Evolutionary conservation across 805 yeast species (phyloP).

Genomic region (Maudiozyma pseudohumilis): DNA sequence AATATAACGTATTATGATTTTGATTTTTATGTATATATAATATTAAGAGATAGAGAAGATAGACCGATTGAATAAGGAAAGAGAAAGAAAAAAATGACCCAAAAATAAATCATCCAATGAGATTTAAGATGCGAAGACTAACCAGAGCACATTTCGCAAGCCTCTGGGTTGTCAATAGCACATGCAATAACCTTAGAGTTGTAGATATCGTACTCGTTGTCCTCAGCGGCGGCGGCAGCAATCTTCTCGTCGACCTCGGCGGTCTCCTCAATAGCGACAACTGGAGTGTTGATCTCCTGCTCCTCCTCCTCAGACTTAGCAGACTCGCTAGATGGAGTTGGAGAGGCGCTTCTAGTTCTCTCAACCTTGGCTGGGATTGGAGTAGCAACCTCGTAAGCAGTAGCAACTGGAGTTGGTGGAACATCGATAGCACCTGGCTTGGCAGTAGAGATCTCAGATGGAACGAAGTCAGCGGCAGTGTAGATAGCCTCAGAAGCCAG

Average conservation of each 20-base stretch:
- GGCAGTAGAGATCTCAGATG: constrained; percentile 10
- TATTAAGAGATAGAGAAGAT: no score
- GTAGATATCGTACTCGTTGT: constrained; percentile 67
- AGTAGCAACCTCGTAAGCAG: constrained; percentile 5
- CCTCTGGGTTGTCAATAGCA: constrained; percentile 92
- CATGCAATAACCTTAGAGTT: constrained; percentile 92
- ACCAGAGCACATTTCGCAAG: constrained; percentile 99
- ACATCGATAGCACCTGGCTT: constrained; percentile 5
- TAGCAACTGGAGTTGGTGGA: constrained; percentile 1
- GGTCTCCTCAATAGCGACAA: constrained; percentile 15
- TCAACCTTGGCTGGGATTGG: constrained; percentile 6
- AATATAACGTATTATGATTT: no score
- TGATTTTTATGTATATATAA: no score
- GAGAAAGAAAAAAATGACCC: constrained; percentile 3
- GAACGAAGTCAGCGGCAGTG: constrained; percentile 8
- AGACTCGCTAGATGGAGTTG: constrained; percentile 24
- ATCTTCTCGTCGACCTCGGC: constrained; percentile 32
- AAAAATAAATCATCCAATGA: constrained; percentile 2
- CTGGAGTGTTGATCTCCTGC: constrained; percentile 21
- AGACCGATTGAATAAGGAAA: constrained; percentile 1
- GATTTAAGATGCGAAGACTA: constrained; percentile 25
- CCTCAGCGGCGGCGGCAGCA: constrained; percentile 29
- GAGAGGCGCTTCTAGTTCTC: constrained; percentile 25
- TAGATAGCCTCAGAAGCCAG: constrained; percentile 16
- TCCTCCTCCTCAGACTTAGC: constrained; percentile 20